phyloP scores from a whole-genome alignment of 495 filamentous ascomycete species.

The Clavariopsis aquatica region DNA sequence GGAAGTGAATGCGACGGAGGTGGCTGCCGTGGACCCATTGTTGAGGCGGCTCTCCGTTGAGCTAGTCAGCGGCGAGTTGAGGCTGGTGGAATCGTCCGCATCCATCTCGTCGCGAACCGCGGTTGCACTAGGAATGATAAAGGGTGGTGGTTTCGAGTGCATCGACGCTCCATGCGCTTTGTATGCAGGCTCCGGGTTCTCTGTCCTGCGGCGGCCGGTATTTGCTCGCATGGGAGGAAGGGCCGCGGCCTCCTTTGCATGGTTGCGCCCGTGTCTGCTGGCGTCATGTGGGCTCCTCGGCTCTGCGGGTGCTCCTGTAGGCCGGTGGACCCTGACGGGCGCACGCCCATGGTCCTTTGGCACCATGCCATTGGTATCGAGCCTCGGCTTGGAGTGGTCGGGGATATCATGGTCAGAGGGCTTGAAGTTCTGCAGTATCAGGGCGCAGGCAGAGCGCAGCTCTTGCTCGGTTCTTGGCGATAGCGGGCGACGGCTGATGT shows the following conservation, averaged over 20 bases:
- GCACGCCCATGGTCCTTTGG: not conserved
- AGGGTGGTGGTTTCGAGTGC: slow-evolving; percentile 16
- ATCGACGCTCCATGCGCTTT: slow-evolving; percentile 5
- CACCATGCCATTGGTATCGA: slow-evolving; percentile 29
- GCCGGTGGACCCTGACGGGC: slow-evolving; percentile 10
- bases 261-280: slow-evolving; percentile 8
- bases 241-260: slow-evolving; percentile 24
- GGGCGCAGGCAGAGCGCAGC: slow-evolving; percentile 43
- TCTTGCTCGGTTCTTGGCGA: slow-evolving; percentile 40
- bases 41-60: slow-evolving; percentile 37
- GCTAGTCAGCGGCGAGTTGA: slow-evolving; percentile 39
- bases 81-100: slow-evolving; percentile 31
- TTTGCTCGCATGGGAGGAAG: slow-evolving; percentile 24
- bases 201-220: slow-evolving; percentile 31
- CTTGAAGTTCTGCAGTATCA: slow-evolving; percentile 45
- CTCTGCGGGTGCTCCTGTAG: slow-evolving; percentile 13
- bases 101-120: slow-evolving; percentile 29
- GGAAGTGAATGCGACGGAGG: slow-evolving; percentile 43
- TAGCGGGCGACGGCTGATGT: slow-evolving; percentile 42
- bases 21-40: slow-evolving; percentile 44
- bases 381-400: slow-evolving; percentile 38
- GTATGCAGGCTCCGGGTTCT: slow-evolving; percentile 1
- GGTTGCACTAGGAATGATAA: slow-evolving; percentile 28
- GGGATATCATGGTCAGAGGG: slow-evolving; percentile 41
- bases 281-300: slow-evolving; percentile 11